phyloP scores from a whole-genome alignment of 2,329 filamentous ascomycete species.

The Fusarium fujikuroi region DNA sequence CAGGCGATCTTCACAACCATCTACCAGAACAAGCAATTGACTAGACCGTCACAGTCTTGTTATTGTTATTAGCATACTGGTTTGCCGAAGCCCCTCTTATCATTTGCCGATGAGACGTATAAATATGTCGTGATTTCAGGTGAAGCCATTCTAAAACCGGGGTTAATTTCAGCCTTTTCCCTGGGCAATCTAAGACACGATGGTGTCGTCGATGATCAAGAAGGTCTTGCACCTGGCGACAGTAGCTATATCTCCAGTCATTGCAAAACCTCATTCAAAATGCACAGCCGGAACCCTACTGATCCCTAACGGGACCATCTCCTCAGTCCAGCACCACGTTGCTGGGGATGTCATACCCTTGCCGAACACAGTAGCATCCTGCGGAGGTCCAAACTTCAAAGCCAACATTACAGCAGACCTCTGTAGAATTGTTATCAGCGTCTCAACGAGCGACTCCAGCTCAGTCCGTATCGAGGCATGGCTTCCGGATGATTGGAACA shows the following conservation, averaged over 20 bases:
- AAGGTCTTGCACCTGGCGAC: not conserved
- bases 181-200: not conserved
- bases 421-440: slow-evolving; percentile 2
- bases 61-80: not conserved
- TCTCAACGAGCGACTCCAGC: not conserved
- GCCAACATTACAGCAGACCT: not conserved
- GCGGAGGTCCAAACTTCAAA: not conserved
- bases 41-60: not conserved
- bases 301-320: not conserved
- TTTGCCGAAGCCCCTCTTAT: slow-evolving; percentile 3
- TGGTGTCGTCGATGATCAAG: not conserved
- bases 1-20: not conserved
- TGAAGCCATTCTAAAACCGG: too few relatives aligned
- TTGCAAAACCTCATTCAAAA: not conserved
- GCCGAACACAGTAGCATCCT: slow-evolving; percentile 6
- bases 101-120: not conserved
- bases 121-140: not conserved
- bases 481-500: slow-evolving; percentile 5
- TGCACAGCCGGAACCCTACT: not conserved
- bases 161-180: too few relatives aligned
- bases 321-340: not conserved
- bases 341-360: not conserved
- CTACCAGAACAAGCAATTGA: not conserved
- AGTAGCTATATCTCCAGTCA: not conserved
- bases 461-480: slow-evolving; percentile 6